Base-by-base conservation (phyloP, 306 rosid species). In the Dryas octopetala region DNA sequence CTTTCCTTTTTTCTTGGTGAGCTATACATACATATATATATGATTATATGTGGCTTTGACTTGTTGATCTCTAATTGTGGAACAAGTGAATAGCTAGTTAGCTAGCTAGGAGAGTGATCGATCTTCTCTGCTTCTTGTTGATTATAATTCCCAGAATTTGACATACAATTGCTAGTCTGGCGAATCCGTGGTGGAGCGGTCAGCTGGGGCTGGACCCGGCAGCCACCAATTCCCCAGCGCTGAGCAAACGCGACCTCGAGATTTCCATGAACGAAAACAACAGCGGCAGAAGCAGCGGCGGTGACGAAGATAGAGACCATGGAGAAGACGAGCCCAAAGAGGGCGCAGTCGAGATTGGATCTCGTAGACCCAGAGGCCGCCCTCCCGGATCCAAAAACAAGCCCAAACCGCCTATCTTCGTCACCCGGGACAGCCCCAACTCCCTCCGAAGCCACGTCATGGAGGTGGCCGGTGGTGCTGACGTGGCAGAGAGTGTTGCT, bases 321-420 rank as follows among this genome's bases (percentile, higher is more conserved):
- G 83, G 77, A 32, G 38, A 32, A 0, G 92, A 90, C 8, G 98
- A 94, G 54, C 95, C 96, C 0, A 88, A 16, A 75, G 98, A 96
- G 23, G 99, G 96, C 0, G 98, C 97, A 0, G 96, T 96, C 0
- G 98, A 90, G 23, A 76, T 87, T 23, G 96, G 99, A 47, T 80
- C 52, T 26, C 83, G 97, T 1, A 78, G 99, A 55, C 98, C 97
- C 10, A 78, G 99, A 55, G 99, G 99, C 43, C 85, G 99, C 1
- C 99, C 99, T 10, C 90, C 99, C 0, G 99, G 99, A 51, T 92
- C 99, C 52, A 96, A 92, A 64, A 96, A 96, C 86, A 92, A 93
- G 54, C 98, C 96, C 0, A 96, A 90, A 78, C 99, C 97, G 2
- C 99, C 99, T 3, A 90, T 96, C 79, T 90, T 96, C 9, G 92